Percentiles rank a stretch among this genome's conserved stretches.
phyloP scores from a whole-genome alignment of 2,329 filamentous ascomycete species.

The Fusarium nematophilum region DNA sequence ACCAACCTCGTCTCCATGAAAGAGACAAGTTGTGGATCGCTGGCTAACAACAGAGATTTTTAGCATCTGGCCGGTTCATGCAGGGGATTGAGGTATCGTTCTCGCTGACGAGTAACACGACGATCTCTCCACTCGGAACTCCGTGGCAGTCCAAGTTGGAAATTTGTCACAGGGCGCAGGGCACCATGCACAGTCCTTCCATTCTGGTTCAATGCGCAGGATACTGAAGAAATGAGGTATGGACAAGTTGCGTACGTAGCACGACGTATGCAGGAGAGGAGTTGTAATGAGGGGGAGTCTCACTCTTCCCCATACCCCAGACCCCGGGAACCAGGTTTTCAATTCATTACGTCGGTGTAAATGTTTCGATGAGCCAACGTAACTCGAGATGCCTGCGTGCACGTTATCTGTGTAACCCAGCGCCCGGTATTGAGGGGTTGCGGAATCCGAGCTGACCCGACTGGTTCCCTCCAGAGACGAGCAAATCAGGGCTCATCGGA shows the following conservation, averaged over 20 bases:
- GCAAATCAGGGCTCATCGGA: conserved; percentile 28
- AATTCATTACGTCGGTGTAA: conserved; percentile 34
- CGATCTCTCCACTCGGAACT: conserved; percentile 5
- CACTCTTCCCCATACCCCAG: conserved; percentile 10
- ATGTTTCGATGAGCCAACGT: conserved; percentile 31
- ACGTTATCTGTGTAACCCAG: conserved; percentile 18
- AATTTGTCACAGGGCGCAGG: conserved; percentile 6
- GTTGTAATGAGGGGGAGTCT: background rate
- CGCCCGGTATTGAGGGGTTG: conserved; percentile 33
- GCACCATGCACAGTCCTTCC: too few relatives aligned
- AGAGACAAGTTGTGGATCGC: background rate
- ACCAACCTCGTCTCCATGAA: background rate
- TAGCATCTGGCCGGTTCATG: conserved; percentile 27
- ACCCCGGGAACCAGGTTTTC: conserved; percentile 2
- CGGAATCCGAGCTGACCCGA: conserved; percentile 4
- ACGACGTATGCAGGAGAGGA: background rate
- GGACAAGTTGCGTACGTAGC: too few relatives aligned
- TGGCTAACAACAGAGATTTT: conserved; percentile 4
- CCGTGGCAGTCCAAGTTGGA: background rate
- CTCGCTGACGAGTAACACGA: conserved; percentile 12
- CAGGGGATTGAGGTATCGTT: conserved; percentile 14
- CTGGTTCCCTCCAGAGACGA: conserved; percentile 13
- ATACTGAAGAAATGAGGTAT: too few relatives aligned
- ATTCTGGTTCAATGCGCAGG: too few relatives aligned
- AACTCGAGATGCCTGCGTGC: conserved; percentile 13